Conservation (phyloP, 768 basidiomycete genomes). For the Boletellus ananiceps region DNA sequence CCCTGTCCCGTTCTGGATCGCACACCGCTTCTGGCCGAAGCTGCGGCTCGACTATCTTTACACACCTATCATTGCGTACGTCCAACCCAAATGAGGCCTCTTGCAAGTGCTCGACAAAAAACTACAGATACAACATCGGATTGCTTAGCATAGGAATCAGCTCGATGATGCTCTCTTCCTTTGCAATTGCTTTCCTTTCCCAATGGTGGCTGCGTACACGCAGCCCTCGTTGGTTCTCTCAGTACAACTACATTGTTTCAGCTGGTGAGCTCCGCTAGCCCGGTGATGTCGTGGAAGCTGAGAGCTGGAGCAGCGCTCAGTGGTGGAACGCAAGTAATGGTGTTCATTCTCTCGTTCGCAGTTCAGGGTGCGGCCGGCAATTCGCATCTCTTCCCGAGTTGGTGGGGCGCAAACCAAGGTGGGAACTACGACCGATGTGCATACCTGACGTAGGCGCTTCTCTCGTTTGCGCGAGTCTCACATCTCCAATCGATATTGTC, state of each 20-base stretch:
- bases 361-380: slow-evolving; percentile 49
- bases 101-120: no score
- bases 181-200: slow-evolving; percentile 26
- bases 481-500: no score
- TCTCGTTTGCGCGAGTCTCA: no score
- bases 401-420: no score
- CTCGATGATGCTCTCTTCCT: slow-evolving; percentile 17
- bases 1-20: slow-evolving; percentile 42
- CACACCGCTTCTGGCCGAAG: slow-evolving; percentile 34
- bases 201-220: slow-evolving; percentile 39
- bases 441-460: no score
- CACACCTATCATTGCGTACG: slow-evolving; percentile 27
- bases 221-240: slow-evolving; percentile 32
- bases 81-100: background rate
- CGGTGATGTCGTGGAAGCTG: background rate
- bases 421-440: no score
- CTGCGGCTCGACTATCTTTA: slow-evolving; percentile 26
- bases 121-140: slow-evolving; percentile 5
- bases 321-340: slow-evolving; percentile 46
- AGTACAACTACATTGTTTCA: slow-evolving; percentile 34
- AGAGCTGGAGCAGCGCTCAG: slow-evolving; percentile 29
- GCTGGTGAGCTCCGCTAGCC: slow-evolving; percentile 36
- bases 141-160: slow-evolving; percentile 25
- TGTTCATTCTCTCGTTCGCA: slow-evolving; percentile 47
- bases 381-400: no score